phyloP scores from a whole-genome alignment of 2,329 filamentous ascomycete species.

The Monilinia aucupariae region DNA sequence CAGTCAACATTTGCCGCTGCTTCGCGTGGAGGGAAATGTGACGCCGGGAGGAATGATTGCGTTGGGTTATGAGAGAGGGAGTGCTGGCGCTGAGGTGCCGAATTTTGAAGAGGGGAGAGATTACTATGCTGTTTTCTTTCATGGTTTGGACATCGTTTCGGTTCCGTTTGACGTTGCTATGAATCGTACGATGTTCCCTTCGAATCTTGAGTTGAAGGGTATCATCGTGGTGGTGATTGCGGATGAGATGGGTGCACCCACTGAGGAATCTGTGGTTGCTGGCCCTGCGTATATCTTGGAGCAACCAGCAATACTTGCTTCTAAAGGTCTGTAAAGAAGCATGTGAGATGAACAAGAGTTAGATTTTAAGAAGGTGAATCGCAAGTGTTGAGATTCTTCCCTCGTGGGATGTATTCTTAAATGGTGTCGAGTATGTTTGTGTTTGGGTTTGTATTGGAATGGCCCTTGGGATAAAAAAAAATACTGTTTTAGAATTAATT shows the following conservation, averaged over 20 bases:
- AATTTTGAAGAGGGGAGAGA: conserved; percentile 27
- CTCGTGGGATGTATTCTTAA: neutral
- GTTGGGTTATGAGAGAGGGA: conserved; percentile 31
- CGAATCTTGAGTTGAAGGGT: conserved; percentile 37
- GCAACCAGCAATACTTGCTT: conserved; percentile 30
- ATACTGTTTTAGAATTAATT: too few species aligned
- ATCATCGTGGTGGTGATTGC: conserved; percentile 38
- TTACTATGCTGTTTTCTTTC: conserved; percentile 42
- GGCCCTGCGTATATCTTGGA: conserved; percentile 38
- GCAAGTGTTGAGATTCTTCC: neutral
- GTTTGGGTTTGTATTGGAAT: too few species aligned
- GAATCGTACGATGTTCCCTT: conserved; percentile 36
- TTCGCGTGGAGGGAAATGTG: conserved; percentile 30
- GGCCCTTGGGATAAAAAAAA: too few species aligned
- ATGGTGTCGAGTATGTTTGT: too few species aligned
- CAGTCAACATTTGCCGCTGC: conserved; percentile 35
- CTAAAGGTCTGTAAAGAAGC: neutral
- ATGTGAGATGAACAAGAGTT: neutral
- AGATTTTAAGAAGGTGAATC: neutral
- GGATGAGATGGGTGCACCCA: conserved; percentile 36
- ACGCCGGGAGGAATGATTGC: conserved; percentile 34
- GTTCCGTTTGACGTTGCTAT: conserved; percentile 36
- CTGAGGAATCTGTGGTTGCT: conserved; percentile 38
- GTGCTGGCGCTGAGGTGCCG: conserved; percentile 27
- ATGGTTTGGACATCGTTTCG: conserved; percentile 37